These are phyloP conservation scores for Nannizziopsis arthrosporioides DNA, from an alignment of 2,329 filamentous ascomycete genomes.

Conservation along the genomic window DNA sequence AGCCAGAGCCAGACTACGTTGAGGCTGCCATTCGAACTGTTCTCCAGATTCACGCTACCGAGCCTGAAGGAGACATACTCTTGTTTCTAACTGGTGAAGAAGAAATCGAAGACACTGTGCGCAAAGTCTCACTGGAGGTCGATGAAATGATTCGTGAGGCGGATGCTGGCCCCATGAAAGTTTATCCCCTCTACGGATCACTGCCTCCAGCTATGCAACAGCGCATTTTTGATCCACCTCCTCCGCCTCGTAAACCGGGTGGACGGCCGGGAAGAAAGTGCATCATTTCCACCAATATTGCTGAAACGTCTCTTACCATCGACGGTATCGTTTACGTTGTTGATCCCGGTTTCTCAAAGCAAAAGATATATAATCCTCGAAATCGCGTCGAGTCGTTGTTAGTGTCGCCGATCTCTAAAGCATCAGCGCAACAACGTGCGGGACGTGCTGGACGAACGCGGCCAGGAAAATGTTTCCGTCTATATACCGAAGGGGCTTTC, in stretches of 20 bases:
- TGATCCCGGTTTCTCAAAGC: conserved; percentile 98
- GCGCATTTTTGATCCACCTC: conserved; percentile 84
- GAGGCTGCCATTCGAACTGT: conserved; percentile 92
- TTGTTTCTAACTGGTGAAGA: conserved; percentile 96
- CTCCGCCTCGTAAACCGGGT: conserved; percentile 57
- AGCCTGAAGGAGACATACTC: conserved; percentile 83
- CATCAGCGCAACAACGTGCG: conserved; percentile 89
- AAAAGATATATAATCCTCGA: conserved; percentile 97
- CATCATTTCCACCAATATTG: conserved; percentile 94
- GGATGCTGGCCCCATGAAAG: conserved; percentile 75
- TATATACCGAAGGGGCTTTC: conserved; percentile 92
- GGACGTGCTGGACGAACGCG: conserved; percentile 98
- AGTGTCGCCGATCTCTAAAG: conserved; percentile 96
- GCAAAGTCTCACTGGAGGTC: conserved; percentile 80
- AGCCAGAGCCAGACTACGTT: conserved; percentile 91
- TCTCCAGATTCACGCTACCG: conserved; percentile 87
- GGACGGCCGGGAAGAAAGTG: conserved; percentile 84
- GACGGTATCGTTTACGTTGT: conserved; percentile 98
- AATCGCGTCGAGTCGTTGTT: conserved; percentile 92
- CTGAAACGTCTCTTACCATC: conserved; percentile 93
- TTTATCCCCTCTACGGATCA: conserved; percentile 90
- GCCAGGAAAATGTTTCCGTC: conserved; percentile 92
- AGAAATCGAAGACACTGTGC: conserved; percentile 91
- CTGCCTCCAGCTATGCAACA: conserved; percentile 89
- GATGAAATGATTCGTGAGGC: conserved; percentile 88